Evolutionary conservation across 345 rosid genomes (phyloP).

Genomic region (Acer yangbiense): DNA sequence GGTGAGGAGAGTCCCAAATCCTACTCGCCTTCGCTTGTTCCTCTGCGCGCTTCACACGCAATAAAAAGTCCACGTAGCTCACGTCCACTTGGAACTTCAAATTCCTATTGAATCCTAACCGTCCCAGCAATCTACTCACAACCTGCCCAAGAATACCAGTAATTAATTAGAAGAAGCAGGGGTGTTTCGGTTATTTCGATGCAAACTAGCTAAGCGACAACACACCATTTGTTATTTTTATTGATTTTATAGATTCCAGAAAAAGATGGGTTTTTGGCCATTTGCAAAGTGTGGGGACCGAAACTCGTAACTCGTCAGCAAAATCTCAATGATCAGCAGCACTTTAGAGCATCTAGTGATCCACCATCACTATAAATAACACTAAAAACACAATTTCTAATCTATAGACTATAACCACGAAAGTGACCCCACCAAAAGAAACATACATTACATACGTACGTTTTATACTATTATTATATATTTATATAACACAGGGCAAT

Average conservation of each 20-base stretch:
- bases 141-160: constrained; percentile 29
- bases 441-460: neutral
- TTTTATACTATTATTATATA: neutral
- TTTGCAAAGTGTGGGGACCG: constrained; percentile 56
- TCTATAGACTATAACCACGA: constrained; percentile 11
- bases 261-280: constrained; percentile 54
- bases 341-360: neutral
- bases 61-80: constrained; percentile 65
- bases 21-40: constrained; percentile 61
- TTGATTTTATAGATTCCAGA: constrained; percentile 36
- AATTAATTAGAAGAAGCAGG: neutral
- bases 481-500: neutral
- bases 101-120: constrained; percentile 49
- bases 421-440: neutral
- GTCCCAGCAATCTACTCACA: constrained; percentile 50
- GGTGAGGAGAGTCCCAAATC: constrained; percentile 89
- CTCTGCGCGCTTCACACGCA: constrained; percentile 71
- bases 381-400: constrained; percentile 20
- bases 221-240: constrained; percentile 1
- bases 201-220: neutral
- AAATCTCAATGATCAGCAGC: constrained; percentile 39
- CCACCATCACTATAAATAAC: constrained; percentile 24
- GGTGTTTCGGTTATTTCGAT: constrained; percentile 13
- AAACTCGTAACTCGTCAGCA: constrained; percentile 31
- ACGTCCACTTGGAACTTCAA: constrained; percentile 64